These are phyloP conservation scores for Sanghuangporus baumii DNA, from an alignment of 1,284 basidiomycete genomes.

Conservation along the genomic window DNA sequence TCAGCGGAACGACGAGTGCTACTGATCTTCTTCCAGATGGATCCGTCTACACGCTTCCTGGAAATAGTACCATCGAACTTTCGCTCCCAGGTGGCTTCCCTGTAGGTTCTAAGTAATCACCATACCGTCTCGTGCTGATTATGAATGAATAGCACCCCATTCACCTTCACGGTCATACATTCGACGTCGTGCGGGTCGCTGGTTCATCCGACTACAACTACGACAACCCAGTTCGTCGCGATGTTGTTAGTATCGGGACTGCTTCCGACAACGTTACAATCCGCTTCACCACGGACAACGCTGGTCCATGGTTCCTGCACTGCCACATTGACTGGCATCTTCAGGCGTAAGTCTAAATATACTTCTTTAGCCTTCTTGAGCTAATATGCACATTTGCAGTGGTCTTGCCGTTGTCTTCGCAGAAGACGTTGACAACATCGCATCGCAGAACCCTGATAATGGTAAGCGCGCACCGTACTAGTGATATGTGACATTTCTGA, in stretches of 20 bases:
- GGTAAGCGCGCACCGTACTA: constrained; percentile 20
- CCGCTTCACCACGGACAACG: constrained; percentile 40
- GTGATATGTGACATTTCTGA: neutral
- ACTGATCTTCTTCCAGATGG: constrained; percentile 28
- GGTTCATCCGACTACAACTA: constrained; percentile 27
- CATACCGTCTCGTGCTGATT: neutral
- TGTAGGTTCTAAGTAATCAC: constrained; percentile 28
- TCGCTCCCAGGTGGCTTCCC: constrained; percentile 27
- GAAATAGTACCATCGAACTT: constrained; percentile 31
- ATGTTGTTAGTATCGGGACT: constrained; percentile 29
- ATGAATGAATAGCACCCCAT: constrained; percentile 31
- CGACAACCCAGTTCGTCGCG: constrained; percentile 34
- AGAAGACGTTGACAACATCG: constrained; percentile 27
- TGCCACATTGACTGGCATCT: constrained; percentile 29
- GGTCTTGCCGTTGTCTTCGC: constrained; percentile 39
- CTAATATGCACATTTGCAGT: constrained; percentile 26
- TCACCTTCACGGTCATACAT: constrained; percentile 41
- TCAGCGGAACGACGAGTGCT: constrained; percentile 28
- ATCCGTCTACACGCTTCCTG: constrained; percentile 26
- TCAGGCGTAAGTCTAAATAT: neutral
- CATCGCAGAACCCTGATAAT: constrained; percentile 21
- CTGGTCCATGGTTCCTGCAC: constrained; percentile 45
- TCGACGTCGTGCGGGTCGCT: constrained; percentile 31
- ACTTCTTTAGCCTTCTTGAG: constrained; percentile 17
- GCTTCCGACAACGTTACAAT: constrained; percentile 33